Evolutionary conservation across 768 basidiomycete genomes (phyloP).

Genomic region (Boletellus emodensis): DNA sequence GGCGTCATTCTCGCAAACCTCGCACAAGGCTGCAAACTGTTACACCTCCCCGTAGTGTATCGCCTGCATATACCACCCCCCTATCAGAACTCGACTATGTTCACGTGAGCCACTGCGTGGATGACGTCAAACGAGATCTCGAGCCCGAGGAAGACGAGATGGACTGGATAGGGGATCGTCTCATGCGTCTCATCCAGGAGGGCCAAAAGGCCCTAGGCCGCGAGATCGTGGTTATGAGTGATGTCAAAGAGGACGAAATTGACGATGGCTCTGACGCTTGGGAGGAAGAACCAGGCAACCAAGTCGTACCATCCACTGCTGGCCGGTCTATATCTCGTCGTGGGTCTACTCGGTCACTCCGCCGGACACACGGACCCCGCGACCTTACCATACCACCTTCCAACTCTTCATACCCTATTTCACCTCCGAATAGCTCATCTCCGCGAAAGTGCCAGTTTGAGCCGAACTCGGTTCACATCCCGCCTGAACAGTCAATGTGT

Average conservation of each 20-base stretch:
- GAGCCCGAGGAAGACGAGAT: slow-evolving; percentile 52
- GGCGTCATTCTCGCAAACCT: slow-evolving; percentile 35
- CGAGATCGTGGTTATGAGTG: slow-evolving; percentile 79
- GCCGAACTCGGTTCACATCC: slow-evolving; percentile 14
- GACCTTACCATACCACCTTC: slow-evolving; percentile 28
- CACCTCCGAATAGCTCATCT: slow-evolving; percentile 29
- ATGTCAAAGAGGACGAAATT: slow-evolving; percentile 67
- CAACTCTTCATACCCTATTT: slow-evolving; percentile 23
- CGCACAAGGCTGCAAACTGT: slow-evolving; percentile 23
- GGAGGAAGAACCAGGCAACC: slow-evolving; percentile 56
- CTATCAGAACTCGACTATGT: slow-evolving; percentile 44
- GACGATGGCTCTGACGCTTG: slow-evolving; percentile 74
- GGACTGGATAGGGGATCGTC: slow-evolving; percentile 78
- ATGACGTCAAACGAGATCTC: slow-evolving; percentile 34
- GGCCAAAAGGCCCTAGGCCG: slow-evolving; percentile 71
- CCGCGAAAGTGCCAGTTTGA: slow-evolving; percentile 35
- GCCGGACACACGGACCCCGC: slow-evolving; percentile 19
- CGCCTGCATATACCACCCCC: slow-evolving; percentile 28
- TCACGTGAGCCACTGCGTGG: slow-evolving; percentile 25
- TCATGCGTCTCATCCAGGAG: slow-evolving; percentile 68
- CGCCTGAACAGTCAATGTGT: slow-evolving; percentile 19
- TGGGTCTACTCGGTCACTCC: slow-evolving; percentile 27
- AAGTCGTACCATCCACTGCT: background rate
- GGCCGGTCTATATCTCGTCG: slow-evolving; percentile 24
- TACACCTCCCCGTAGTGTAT: slow-evolving; percentile 27